Conservation (phyloP, 257 asterid species). For the Capsicum chinense region DNA sequence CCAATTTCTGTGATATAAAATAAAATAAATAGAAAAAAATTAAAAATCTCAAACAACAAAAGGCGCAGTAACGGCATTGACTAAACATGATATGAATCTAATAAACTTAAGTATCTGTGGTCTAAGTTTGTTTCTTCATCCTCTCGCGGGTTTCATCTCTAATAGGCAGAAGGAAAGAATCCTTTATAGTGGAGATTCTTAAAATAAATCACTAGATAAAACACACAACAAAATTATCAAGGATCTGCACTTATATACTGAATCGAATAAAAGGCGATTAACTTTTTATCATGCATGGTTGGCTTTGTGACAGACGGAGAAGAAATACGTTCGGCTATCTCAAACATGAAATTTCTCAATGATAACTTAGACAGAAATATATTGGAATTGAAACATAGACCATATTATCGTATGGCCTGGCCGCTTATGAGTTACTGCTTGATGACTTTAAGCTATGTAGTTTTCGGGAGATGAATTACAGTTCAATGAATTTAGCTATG, state of each 20-base stretch:
- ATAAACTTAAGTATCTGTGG: background rate
- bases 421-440: background rate
- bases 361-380: background rate
- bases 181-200: background rate
- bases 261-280: background rate
- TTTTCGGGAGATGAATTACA: background rate
- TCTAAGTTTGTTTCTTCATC: background rate
- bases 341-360: background rate
- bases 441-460: background rate
- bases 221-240: background rate
- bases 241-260: background rate
- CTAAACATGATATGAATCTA: conserved; percentile 4
- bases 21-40: conserved; percentile 7
- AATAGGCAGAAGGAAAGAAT: background rate
- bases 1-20: conserved; percentile 63
- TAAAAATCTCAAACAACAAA: background rate
- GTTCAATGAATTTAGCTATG: conserved; percentile 12
- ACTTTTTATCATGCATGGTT: background rate
- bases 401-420: conserved; percentile 1
- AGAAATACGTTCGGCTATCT: background rate
- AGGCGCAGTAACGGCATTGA: background rate
- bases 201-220: conserved; percentile 7
- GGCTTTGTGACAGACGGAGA: background rate
- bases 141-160: background rate
- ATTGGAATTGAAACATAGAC: background rate